Conservation (phyloP, 495 filamentous ascomycete species). For the Neurospora africana region DNA sequence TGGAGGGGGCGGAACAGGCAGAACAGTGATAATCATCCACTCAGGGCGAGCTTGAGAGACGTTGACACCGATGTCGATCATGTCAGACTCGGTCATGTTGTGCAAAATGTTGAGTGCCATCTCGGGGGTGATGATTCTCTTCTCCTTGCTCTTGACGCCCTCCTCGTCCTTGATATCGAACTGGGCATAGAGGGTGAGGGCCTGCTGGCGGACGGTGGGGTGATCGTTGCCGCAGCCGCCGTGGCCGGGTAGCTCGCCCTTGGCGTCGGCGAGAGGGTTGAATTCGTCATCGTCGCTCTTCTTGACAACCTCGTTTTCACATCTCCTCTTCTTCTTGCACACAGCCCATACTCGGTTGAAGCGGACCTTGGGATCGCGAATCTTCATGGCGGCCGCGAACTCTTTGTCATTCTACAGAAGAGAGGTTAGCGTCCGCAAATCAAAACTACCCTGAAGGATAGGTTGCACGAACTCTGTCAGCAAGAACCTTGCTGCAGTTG, state of each 20-base stretch:
- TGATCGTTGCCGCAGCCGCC: slow-evolving; percentile 91
- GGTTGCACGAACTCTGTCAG: slow-evolving; percentile 81
- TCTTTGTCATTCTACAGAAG: slow-evolving; percentile 62
- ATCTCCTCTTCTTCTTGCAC: slow-evolving; percentile 77
- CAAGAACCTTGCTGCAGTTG: slow-evolving; percentile 91
- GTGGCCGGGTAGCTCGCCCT: slow-evolving; percentile 44
- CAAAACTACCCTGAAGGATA: slow-evolving; percentile 31
- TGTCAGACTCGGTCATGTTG: slow-evolving; percentile 67
- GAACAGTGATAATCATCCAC: slow-evolving; percentile 95
- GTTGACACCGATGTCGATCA: slow-evolving; percentile 79
- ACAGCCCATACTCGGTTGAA: slow-evolving; percentile 82
- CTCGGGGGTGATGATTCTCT: slow-evolving; percentile 72
- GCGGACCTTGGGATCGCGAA: slow-evolving; percentile 82
- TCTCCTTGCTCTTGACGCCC: slow-evolving; percentile 71
- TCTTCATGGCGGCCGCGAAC: slow-evolving; percentile 67
- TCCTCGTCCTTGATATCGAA: slow-evolving; percentile 51
- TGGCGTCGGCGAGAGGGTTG: slow-evolving; percentile 39
- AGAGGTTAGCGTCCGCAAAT: slow-evolving; percentile 53
- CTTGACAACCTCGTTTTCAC: slow-evolving; percentile 58
- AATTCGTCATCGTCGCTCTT: slow-evolving; percentile 46
- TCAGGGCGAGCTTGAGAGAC: slow-evolving; percentile 89
- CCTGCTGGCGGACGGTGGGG: slow-evolving; percentile 74
- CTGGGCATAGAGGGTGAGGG: slow-evolving; percentile 61
- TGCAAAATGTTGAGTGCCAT: slow-evolving; percentile 77
- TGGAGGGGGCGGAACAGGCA: slow-evolving; percentile 90